A percentile compares a stretch with the other conserved stretches of the same genome.
Evolutionary conservation across 352 stramenopile species (phyloP).

Genomic region (Phytopythium helicoides): DNA sequence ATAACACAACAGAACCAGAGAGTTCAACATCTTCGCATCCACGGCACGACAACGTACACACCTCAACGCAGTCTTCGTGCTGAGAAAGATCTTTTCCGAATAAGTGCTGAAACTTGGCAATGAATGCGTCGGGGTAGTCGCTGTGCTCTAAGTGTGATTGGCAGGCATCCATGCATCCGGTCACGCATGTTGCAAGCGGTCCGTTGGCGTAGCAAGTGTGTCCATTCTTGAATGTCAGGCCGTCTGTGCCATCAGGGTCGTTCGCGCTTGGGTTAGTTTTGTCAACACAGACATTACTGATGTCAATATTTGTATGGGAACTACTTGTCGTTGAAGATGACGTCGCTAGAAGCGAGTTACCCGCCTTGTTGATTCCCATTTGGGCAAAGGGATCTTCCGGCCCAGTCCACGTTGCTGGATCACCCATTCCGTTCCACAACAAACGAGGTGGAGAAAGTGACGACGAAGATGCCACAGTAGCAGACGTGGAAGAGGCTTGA

Average conservation of each 20-base stretch:
- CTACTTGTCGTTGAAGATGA: constrained; percentile 9
- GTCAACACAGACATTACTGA: constrained; percentile 59
- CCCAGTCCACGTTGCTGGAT: constrained; percentile 35
- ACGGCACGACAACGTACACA: constrained; percentile 55
- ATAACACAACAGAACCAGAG: constrained; percentile 40
- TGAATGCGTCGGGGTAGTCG: constrained; percentile 40
- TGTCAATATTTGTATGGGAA: constrained; percentile 17
- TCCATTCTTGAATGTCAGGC: constrained; percentile 12
- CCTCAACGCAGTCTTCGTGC: constrained; percentile 75
- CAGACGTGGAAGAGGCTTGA: background rate
- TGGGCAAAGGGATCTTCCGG: constrained; percentile 59
- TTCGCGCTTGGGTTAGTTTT: constrained; percentile 24
- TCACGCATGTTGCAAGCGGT: constrained; percentile 45
- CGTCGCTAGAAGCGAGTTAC: constrained; percentile 34
- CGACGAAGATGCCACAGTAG: constrained; percentile 5
- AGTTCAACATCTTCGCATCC: constrained; percentile 60
- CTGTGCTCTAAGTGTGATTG: constrained; percentile 36
- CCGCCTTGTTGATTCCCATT: constrained; percentile 46
- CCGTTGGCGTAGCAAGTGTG: constrained; percentile 64
- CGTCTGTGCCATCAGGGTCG: constrained; percentile 2
- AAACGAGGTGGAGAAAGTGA: constrained; percentile 32
- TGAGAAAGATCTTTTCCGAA: constrained; percentile 66
- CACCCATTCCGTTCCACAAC: constrained; percentile 67
- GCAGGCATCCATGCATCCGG: constrained; percentile 56
- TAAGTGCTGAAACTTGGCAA: constrained; percentile 50